Evolutionary conservation across 2,329 filamentous ascomycete genomes (phyloP).

Genomic region (Sporothrix curviconia): DNA sequence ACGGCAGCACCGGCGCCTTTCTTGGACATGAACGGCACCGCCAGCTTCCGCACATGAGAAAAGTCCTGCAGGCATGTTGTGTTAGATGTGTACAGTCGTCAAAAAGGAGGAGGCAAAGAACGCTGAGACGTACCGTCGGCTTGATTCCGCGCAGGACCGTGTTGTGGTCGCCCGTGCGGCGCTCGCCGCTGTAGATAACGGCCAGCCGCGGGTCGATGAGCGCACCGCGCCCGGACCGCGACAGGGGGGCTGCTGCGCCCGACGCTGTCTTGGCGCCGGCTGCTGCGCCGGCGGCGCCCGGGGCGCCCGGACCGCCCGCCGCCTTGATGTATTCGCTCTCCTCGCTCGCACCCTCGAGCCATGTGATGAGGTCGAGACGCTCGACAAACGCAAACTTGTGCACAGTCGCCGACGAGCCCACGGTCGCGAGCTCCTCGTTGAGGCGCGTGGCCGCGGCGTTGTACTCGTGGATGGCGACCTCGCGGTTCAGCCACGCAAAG

Average conservation of each 20-base stretch:
- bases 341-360: conserved; percentile 82
- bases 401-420: conserved; percentile 53
- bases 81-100: no score
- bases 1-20: conserved; percentile 33
- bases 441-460: conserved; percentile 74
- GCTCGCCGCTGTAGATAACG: conserved; percentile 86
- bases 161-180: conserved; percentile 89
- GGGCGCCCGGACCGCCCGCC: conserved; percentile 55
- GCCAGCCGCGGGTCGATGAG: conserved; percentile 69
- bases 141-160: conserved; percentile 80
- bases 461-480: conserved; percentile 84
- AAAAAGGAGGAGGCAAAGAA: neutral
- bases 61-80: no score
- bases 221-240: conserved; percentile 55
- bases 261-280: conserved; percentile 28
- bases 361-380: conserved; percentile 83
- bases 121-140: conserved; percentile 58
- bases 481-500: conserved; percentile 92
- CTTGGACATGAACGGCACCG: conserved; percentile 65
- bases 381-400: conserved; percentile 90
- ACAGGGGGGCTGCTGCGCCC: conserved; percentile 37
- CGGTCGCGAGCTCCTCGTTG: conserved; percentile 66
- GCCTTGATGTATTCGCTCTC: conserved; percentile 92
- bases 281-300: conserved; percentile 28
- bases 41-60: conserved; percentile 82